These are phyloP conservation scores for Cladorrhinum samala DNA, from an alignment of 495 filamentous ascomycete genomes.

Conservation along the genomic window DNA sequence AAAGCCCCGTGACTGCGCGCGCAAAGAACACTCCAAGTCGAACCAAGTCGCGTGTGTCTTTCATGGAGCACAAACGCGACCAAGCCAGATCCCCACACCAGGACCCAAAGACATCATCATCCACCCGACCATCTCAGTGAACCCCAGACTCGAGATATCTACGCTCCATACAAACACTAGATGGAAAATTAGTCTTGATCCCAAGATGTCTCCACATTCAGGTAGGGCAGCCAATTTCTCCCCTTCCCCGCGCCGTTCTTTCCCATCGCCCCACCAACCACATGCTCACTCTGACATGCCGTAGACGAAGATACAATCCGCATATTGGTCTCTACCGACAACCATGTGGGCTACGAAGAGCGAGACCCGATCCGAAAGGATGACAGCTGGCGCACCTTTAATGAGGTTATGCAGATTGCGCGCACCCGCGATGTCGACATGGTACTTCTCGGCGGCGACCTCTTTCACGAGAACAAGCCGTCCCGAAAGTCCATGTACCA, in stretches of 20 bases:
- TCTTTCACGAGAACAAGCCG: conserved; percentile 98
- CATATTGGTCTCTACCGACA: conserved; percentile 89
- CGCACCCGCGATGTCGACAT: conserved; percentile 89
- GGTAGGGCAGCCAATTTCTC: too few species aligned
- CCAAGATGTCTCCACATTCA: too few species aligned
- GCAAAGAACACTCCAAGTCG: not conserved
- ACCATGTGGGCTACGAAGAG: conserved; percentile 95
- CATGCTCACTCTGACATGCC: too few species aligned
- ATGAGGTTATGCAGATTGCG: conserved; percentile 90
- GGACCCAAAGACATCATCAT: too few species aligned
- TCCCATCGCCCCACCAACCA: not conserved
- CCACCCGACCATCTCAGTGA: too few species aligned
- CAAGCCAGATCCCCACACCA: too few species aligned
- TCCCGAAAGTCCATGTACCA: conserved; percentile 96
- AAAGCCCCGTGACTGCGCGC: not conserved
- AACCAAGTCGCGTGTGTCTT: not conserved
- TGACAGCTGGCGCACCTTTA: conserved; percentile 94
- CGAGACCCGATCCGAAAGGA: conserved; percentile 88
- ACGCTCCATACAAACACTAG: too few species aligned
- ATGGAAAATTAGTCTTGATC: too few species aligned
- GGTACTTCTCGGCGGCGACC: conserved; percentile 87
- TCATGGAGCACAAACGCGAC: conserved; percentile 3
- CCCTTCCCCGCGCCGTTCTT: not conserved
- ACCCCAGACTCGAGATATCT: too few species aligned
- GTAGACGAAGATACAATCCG: conserved; percentile 84